These are phyloP conservation scores for Mortierella antarctica DNA, from an alignment of 192 early-diverging fungal species.

Conservation along the genomic window DNA sequence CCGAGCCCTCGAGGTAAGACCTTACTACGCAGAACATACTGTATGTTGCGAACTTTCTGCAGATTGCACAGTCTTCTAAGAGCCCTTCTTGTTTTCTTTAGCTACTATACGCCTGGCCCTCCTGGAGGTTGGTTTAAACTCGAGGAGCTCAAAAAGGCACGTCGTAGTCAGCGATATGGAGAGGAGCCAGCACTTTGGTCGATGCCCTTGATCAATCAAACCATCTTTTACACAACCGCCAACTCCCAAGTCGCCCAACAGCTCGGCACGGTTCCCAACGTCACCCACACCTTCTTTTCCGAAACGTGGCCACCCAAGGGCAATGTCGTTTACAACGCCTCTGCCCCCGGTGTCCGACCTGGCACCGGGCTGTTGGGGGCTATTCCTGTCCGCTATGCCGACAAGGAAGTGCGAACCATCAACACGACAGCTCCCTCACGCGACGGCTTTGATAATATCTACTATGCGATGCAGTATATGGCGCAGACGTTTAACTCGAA, in stretches of 20 bases:
- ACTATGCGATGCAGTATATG: neutral
- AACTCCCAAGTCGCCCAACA: constrained; percentile 16
- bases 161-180: neutral
- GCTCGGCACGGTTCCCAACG: constrained; percentile 11
- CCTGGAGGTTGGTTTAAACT: constrained; percentile 25
- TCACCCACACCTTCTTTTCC: constrained; percentile 20
- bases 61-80: neutral
- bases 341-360: neutral
- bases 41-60: neutral
- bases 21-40: neutral
- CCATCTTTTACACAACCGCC: constrained; percentile 16
- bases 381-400: constrained; percentile 28
- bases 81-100: neutral
- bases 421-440: neutral
- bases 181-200: neutral
- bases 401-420: neutral
- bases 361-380: constrained; percentile 38
- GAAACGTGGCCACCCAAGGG: constrained; percentile 28
- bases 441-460: too few species aligned
- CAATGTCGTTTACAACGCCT: constrained; percentile 21
- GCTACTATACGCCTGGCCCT: constrained; percentile 20
- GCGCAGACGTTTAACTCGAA: constrained; percentile 9
- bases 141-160: neutral
- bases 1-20: constrained; percentile 23
- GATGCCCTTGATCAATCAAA: constrained; percentile 15